phyloP scores from a whole-genome alignment of 2,329 filamentous ascomycete genomes.

The Nannizziopsis barbatae region DNA sequence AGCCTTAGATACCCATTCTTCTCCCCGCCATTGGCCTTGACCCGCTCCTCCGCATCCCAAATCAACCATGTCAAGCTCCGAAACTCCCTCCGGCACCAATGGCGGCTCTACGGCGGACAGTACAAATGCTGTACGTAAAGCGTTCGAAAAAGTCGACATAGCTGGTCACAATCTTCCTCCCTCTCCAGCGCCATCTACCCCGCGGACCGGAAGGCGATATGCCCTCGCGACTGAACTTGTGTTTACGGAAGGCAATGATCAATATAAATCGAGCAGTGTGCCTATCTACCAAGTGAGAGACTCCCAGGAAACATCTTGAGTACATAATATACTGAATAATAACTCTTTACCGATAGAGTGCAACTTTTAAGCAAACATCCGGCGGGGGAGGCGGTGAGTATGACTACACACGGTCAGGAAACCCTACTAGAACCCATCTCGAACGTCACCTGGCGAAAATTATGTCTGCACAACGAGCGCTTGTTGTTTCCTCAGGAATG shows the following conservation, averaged over 20 bases:
- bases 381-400: conserved; percentile 77
- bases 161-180: conserved; percentile 79
- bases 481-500: conserved; percentile 95
- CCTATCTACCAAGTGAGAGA: conserved; percentile 74
- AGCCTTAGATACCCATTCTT: not conserved
- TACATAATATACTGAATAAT: not conserved
- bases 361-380: conserved; percentile 90
- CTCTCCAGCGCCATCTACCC: conserved; percentile 86
- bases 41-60: not conserved
- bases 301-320: not conserved
- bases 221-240: conserved; percentile 92
- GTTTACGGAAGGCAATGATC: conserved; percentile 89
- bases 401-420: conserved; percentile 96
- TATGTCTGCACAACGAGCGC: conserved; percentile 83
- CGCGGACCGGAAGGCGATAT: conserved; percentile 74
- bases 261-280: conserved; percentile 92
- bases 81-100: conserved; percentile 4
- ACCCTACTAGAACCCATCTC: conserved; percentile 89
- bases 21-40: not conserved
- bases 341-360: conserved; percentile 47
- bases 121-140: conserved; percentile 29
- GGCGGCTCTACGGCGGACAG: conserved; percentile 5
- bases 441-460: conserved; percentile 97
- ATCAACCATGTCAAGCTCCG: conserved; percentile 14
- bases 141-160: conserved; percentile 56